Evolutionary conservation across 768 basidiomycete genomes (phyloP).

Genomic region (Agaricus subrufescens): DNA sequence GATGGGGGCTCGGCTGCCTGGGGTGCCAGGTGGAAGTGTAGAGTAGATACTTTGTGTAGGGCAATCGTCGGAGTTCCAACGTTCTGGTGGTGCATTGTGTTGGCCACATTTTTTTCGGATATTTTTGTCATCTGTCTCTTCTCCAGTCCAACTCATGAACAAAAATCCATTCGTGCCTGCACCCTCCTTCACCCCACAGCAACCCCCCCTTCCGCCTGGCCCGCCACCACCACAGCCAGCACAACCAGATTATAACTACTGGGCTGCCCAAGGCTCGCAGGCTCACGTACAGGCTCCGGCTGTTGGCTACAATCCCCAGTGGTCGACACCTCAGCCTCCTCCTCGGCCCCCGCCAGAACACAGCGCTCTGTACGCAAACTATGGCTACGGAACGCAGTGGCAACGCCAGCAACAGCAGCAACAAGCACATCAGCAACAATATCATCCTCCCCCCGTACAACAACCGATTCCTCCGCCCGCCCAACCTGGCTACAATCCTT

Average conservation of each 20-base stretch:
- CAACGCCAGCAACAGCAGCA: slow-evolving; percentile 65
- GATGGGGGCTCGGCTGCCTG: slow-evolving; percentile 67
- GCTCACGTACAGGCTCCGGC: slow-evolving; percentile 48
- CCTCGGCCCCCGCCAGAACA: slow-evolving; percentile 67
- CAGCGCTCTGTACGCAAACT: slow-evolving; percentile 84
- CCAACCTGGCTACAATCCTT: slow-evolving; percentile 69
- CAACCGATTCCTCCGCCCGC: slow-evolving; percentile 51
- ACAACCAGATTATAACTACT: slow-evolving; percentile 72
- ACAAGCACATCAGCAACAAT: slow-evolving; percentile 43
- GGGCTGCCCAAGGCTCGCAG: slow-evolving; percentile 61
- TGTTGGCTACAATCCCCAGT: slow-evolving; percentile 58
- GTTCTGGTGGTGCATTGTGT: not conserved
- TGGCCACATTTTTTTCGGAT: too few relatives aligned
- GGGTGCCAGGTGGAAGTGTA: slow-evolving; percentile 41
- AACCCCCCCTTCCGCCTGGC: slow-evolving; percentile 77
- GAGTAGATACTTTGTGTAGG: slow-evolving; percentile 12
- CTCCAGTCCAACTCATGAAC: slow-evolving; percentile 47
- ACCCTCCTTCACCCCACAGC: slow-evolving; percentile 62
- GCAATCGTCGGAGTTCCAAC: slow-evolving; percentile 8
- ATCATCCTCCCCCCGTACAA: slow-evolving; percentile 48
- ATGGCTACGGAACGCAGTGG: slow-evolving; percentile 83
- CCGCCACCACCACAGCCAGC: slow-evolving; percentile 66
- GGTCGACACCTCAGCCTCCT: slow-evolving; percentile 58
- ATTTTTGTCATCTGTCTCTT: not conserved
- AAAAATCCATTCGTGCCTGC: slow-evolving; percentile 80